phyloP scores from a whole-genome alignment of 192 early-diverging fungal species.

The Backusella mclennaniae region DNA sequence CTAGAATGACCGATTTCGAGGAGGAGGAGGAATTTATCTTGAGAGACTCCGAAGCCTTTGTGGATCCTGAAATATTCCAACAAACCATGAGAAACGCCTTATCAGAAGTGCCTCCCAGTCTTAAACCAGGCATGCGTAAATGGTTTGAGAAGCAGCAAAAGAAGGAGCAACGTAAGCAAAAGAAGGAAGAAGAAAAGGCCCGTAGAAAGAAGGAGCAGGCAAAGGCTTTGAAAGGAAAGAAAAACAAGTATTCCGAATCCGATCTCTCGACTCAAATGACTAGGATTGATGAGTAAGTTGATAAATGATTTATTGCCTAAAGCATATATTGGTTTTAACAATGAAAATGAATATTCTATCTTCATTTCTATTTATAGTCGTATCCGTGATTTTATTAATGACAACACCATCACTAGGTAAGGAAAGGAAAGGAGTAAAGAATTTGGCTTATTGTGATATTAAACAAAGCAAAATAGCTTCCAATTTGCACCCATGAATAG shows the following conservation, averaged over 20 bases:
- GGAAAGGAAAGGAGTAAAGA: background rate
- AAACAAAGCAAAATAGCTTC: constrained; percentile 12
- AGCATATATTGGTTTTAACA: background rate
- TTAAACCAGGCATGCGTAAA: constrained; percentile 21
- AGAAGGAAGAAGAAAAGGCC: background rate
- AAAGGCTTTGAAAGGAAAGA: background rate
- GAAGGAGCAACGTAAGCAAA: background rate
- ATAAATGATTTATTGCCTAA: background rate
- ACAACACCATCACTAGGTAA: constrained; percentile 33
- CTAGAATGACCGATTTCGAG: background rate
- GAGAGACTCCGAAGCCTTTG: background rate
- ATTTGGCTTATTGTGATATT: background rate
- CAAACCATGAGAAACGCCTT: constrained; percentile 14
- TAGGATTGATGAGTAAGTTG: constrained; percentile 10
- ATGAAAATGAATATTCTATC: background rate
- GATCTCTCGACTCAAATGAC: constrained; percentile 1
- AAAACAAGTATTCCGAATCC: background rate
- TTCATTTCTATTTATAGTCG: constrained; percentile 5
- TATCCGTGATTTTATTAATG: constrained; percentile 26
- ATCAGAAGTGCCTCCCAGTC: constrained; percentile 16
- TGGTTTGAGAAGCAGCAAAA: constrained; percentile 16
- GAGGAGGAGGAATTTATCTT: constrained; percentile 9
- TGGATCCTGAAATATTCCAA: constrained; percentile 11
- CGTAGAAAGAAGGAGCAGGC: background rate
- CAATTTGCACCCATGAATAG: constrained; percentile 47